A percentile compares a stretch with the other conserved stretches of the same genome.
Evolutionary conservation across 768 basidiomycete species (phyloP).

Genomic region (Lactarius sanguifluus): DNA sequence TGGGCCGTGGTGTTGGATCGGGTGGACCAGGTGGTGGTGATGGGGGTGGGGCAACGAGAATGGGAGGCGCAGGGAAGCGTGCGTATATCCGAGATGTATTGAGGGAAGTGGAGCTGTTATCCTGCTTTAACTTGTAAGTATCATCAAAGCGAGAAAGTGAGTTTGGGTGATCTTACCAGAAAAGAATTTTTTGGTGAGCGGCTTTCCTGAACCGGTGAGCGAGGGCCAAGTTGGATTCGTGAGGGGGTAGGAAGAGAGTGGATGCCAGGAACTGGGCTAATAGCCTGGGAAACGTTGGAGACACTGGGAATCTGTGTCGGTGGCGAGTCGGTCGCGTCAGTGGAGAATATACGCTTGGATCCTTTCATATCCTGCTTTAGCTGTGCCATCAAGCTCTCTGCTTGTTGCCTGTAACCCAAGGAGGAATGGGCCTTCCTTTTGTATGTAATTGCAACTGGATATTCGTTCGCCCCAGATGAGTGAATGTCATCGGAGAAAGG

Average conservation of each 20-base stretch:
- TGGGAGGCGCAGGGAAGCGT: slow-evolving; percentile 36
- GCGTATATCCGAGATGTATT: slow-evolving; percentile 35
- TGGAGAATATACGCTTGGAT: slow-evolving; percentile 69
- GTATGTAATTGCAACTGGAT: slow-evolving; percentile 27
- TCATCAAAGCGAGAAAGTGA: slow-evolving; percentile 26
- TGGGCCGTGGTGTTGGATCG: slow-evolving; percentile 18
- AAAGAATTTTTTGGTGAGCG: not conserved
- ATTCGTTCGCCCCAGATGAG: not conserved
- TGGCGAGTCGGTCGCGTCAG: slow-evolving; percentile 57
- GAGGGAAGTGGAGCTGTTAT: slow-evolving; percentile 47
- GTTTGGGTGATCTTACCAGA: slow-evolving; percentile 5
- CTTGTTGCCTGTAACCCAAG: slow-evolving; percentile 70
- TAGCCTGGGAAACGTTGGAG: slow-evolving; percentile 3
- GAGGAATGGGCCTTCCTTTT: slow-evolving; percentile 53
- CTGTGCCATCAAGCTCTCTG: slow-evolving; percentile 79
- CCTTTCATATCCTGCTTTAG: slow-evolving; percentile 79
- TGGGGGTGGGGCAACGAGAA: slow-evolving; percentile 30
- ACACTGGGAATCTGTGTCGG: slow-evolving; percentile 15
- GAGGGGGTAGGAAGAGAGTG: not conserved
- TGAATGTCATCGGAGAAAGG: not conserved
- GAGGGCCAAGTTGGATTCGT: not conserved
- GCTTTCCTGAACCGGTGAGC: not conserved
- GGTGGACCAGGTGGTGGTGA: slow-evolving; percentile 30
- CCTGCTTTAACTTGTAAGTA: slow-evolving; percentile 45
- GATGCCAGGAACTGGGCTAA: not conserved